A percentile compares a stretch with the other conserved stretches of the same genome.
phyloP scores from a whole-genome alignment of 1,139 yeast genomes.

The Sporopachydermia cereana region DNA sequence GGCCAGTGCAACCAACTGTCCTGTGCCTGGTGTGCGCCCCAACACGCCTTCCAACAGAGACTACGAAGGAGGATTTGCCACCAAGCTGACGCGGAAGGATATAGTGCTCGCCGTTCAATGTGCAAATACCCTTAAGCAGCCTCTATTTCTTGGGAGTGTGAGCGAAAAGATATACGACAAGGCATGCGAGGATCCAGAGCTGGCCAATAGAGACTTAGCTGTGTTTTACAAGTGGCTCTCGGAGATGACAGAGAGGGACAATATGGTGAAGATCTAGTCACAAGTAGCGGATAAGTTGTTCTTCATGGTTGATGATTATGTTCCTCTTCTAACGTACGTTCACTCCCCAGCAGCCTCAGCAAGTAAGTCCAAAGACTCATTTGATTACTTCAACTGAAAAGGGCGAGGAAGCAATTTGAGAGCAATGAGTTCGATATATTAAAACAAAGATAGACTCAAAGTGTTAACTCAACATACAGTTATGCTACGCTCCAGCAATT shows the following conservation, averaged over 20 bases:
- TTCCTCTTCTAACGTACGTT: too few relatives aligned
- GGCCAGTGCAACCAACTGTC: conserved; percentile 52
- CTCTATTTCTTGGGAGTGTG: conserved; percentile 31
- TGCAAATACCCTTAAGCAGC: conserved; percentile 20
- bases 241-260: conserved; percentile 14
- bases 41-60: conserved; percentile 37
- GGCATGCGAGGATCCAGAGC: conserved; percentile 34
- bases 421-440: too few relatives aligned
- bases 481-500: too few relatives aligned
- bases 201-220: conserved; percentile 35
- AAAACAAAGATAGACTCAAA: too few relatives aligned
- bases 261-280: not conserved
- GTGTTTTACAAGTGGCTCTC: conserved; percentile 38
- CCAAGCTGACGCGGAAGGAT: conserved; percentile 45
- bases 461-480: too few relatives aligned
- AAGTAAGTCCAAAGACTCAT: too few relatives aligned
- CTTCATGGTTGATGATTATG: too few relatives aligned
- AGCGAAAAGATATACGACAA: conserved; percentile 34
- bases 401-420: too few relatives aligned
- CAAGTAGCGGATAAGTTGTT: too few relatives aligned
- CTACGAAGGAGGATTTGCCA: conserved; percentile 43
- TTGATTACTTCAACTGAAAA: too few relatives aligned
- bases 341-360: too few relatives aligned
- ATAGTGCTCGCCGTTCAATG: conserved; percentile 42
- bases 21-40: conserved; percentile 42